phyloP scores from a whole-genome alignment of 768 basidiomycete species.

The Tephrocybe sp. region DNA sequence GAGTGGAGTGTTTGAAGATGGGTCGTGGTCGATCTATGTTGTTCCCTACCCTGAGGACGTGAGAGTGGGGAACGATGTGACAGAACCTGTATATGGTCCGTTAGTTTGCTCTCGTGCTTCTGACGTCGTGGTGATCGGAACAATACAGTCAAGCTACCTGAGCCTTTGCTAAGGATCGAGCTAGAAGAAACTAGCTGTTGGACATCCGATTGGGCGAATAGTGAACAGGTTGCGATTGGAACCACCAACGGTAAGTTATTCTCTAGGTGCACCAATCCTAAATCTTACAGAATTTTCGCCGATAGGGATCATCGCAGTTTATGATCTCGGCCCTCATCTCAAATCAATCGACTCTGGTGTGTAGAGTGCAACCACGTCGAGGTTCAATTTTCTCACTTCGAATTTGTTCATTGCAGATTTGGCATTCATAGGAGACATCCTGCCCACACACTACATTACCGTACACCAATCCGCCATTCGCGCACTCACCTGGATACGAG shows the following conservation, averaged over 20 bases:
- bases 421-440: conserved; percentile 35
- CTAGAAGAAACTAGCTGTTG: conserved; percentile 74
- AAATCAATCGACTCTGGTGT: conserved; percentile 32
- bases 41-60: conserved; percentile 77
- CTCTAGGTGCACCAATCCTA: conserved; percentile 39
- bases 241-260: conserved; percentile 68
- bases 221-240: conserved; percentile 77
- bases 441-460: conserved; percentile 71
- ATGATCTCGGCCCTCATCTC: conserved; percentile 47
- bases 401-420: too few species aligned
- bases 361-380: too few species aligned
- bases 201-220: conserved; percentile 89
- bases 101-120: background rate
- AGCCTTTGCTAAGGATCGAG: conserved; percentile 71
- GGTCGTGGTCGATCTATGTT: conserved; percentile 72
- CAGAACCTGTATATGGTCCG: conserved; percentile 50
- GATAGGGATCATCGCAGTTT: conserved; percentile 55
- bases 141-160: conserved; percentile 49
- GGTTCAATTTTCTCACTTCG: too few species aligned
- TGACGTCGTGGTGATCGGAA: background rate
- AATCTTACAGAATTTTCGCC: conserved; percentile 70
- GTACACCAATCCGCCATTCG: conserved; percentile 82
- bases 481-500: conserved; percentile 69
- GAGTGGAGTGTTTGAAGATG: conserved; percentile 85
- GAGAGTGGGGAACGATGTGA: conserved; percentile 21